A percentile compares a stretch with the other conserved stretches of the same genome.
Conservation (phyloP, 441 rosid genomes). For the Gossypium trilobum region DNA sequence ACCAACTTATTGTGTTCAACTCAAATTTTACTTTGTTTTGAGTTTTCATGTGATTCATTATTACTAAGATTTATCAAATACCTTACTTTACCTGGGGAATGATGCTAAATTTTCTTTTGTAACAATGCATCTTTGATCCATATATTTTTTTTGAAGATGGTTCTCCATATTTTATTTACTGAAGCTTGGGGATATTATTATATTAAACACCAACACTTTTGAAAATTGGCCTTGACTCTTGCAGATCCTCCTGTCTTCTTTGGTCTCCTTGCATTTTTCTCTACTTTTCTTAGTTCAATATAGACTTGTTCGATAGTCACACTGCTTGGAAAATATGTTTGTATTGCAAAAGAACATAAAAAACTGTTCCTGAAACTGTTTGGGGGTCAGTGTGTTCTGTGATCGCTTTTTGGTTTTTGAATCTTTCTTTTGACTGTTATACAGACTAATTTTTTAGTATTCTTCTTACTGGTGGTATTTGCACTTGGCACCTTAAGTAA, state of each 20-base stretch:
- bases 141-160: not conserved
- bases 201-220: too few relatives aligned
- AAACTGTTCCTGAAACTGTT: not conserved
- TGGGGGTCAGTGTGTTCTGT: not conserved
- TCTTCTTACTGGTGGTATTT: not conserved
- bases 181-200: not conserved
- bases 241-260: not conserved
- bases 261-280: not conserved
- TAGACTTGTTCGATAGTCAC: not conserved
- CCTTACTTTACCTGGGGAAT: not conserved
- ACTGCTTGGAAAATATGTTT: not conserved
- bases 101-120: not conserved
- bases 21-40: not conserved
- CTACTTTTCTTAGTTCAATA: not conserved
- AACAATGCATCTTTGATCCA: not conserved
- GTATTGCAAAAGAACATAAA: not conserved
- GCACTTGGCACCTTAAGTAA: not conserved
- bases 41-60: not conserved
- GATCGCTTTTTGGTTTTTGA: not conserved
- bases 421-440: not conserved
- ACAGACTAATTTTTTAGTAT: not conserved
- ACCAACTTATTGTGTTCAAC: not conserved
- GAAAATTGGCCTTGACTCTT: not conserved
- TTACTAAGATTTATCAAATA: too few relatives aligned
- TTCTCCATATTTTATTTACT: not conserved